Evolutionary conservation across 108 stramenopile species (phyloP).

Genomic region (Conticribra guillardii): DNA sequence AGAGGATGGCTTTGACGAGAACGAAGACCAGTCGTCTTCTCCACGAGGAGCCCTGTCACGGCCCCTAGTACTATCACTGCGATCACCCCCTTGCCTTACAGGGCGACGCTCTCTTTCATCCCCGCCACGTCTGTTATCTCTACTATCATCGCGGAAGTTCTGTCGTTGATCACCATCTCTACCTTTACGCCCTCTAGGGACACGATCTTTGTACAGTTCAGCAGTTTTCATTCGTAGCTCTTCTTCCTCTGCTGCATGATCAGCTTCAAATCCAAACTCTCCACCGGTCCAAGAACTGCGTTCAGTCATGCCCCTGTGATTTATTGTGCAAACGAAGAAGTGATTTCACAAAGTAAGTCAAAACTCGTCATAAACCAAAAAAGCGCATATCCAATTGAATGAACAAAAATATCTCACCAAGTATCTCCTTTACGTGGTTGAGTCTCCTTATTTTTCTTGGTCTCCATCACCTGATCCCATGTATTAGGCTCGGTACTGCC

Average conservation of each 20-base stretch:
- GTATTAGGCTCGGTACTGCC: constrained; percentile 1
- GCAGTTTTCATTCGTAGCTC: constrained; percentile 19
- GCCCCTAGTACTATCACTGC: constrained; percentile 47
- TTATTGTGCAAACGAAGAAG: not conserved
- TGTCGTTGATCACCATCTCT: constrained; percentile 12
- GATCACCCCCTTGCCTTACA: constrained; percentile 24
- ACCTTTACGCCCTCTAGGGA: constrained; percentile 10
- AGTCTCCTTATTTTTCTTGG: constrained; percentile 21
- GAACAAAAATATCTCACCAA: no score
- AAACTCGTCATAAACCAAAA: not conserved
- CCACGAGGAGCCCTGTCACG: constrained; percentile 42
- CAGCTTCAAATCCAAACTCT: constrained; percentile 39
- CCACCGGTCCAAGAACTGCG: constrained; percentile 51
- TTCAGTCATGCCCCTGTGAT: constrained; percentile 36
- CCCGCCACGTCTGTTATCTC: constrained; percentile 17
- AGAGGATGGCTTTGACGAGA: constrained; percentile 14
- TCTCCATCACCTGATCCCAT: constrained; percentile 24
- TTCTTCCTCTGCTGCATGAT: constrained; percentile 37
- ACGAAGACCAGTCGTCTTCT: constrained; percentile 39
- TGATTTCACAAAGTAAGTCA: not conserved
- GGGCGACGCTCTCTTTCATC: constrained; percentile 14
- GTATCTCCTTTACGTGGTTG: constrained; percentile 22
- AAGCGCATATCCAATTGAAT: no score
- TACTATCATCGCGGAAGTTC: constrained; percentile 3
- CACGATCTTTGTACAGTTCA: constrained; percentile 45